These are phyloP conservation scores for Blastobotrys aristatus DNA, from an alignment of 1,139 yeast species.

Conservation along the genomic window DNA sequence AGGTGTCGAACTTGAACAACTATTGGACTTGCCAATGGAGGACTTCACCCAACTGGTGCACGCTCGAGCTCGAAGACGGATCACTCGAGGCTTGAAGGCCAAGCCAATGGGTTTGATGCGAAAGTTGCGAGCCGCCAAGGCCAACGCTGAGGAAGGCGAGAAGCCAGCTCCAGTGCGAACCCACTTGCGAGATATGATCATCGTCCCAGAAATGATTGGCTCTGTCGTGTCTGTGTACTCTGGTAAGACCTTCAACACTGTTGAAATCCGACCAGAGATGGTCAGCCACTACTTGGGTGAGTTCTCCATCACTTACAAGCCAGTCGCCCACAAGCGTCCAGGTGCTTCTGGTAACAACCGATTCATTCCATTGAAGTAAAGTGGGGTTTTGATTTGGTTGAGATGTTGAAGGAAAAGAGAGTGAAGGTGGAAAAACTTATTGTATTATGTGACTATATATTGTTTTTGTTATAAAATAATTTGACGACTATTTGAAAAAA, in stretches of 20 bases:
- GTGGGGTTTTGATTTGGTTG: too few relatives aligned
- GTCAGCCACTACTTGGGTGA: conserved; percentile 99
- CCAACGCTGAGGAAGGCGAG: conserved; percentile 79
- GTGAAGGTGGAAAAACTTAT: conserved; percentile 56
- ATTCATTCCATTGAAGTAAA: conserved; percentile 39
- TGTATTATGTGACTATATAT: conserved; percentile 51
- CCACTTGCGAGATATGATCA: conserved; percentile 98
- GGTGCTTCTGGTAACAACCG: conserved; percentile 71
- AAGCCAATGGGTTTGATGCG: conserved; percentile 96
- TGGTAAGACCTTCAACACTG: conserved; percentile 99
- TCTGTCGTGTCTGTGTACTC: conserved; percentile 98
- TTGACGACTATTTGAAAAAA: conserved; percentile 42
- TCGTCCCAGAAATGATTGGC: conserved; percentile 99
- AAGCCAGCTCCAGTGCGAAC: conserved; percentile 99
- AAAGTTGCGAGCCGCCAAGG: conserved; percentile 97
- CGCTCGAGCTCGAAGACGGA: conserved; percentile 99
- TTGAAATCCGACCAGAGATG: conserved; percentile 99
- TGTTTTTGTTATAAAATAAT: conserved; percentile 45
- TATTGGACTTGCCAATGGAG: conserved; percentile 91
- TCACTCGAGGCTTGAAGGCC: conserved; percentile 94
- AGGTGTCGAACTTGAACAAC: conserved; percentile 96
- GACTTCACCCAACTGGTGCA: conserved; percentile 95
- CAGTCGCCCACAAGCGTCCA: conserved; percentile 99
- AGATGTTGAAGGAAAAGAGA: conserved; percentile 44
- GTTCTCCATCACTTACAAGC: conserved; percentile 99